Conservation (phyloP, 1,284 basidiomycete species). For the Athelia sp. region DNA sequence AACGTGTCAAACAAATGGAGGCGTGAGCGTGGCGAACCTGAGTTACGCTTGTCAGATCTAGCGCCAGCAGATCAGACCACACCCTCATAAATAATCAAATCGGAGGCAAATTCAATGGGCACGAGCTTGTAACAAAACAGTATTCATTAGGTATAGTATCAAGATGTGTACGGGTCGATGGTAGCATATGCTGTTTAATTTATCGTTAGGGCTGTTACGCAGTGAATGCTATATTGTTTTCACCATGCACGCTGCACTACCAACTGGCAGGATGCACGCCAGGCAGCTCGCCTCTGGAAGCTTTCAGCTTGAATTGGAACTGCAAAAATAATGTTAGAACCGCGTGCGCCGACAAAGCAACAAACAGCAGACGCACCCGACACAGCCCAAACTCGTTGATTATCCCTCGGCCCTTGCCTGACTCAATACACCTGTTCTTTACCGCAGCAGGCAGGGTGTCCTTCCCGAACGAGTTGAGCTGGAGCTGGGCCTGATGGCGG, state of each 20-base stretch:
- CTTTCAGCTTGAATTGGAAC: constrained; percentile 89
- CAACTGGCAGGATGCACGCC: constrained; percentile 90
- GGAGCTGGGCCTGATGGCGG: constrained; percentile 94
- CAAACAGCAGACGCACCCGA: constrained; percentile 50
- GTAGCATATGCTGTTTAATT: too few species aligned
- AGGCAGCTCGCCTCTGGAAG: constrained; percentile 72
- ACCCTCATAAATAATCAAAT: constrained; percentile 19
- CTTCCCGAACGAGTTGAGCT: constrained; percentile 83
- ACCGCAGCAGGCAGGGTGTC: constrained; percentile 82
- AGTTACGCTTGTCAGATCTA: constrained; percentile 54
- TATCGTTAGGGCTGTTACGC: too few species aligned
- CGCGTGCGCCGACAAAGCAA: background rate
- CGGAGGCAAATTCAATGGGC: too few species aligned
- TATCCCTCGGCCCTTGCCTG: constrained; percentile 82
- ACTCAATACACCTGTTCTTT: constrained; percentile 83
- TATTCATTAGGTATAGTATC: too few species aligned
- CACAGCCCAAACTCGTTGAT: constrained; percentile 87
- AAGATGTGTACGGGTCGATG: too few species aligned
- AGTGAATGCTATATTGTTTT: too few species aligned
- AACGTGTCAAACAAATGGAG: constrained; percentile 73
- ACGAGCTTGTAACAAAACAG: too few species aligned
- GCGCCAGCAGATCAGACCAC: constrained; percentile 38
- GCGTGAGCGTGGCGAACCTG: constrained; percentile 64
- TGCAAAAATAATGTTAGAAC: constrained; percentile 24
- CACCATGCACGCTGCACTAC: constrained; percentile 43